Percentiles rank a stretch among this genome's conserved stretches.
Evolutionary conservation across 768 basidiomycete species (phyloP).

Genomic region (Lactarius trivialis): DNA sequence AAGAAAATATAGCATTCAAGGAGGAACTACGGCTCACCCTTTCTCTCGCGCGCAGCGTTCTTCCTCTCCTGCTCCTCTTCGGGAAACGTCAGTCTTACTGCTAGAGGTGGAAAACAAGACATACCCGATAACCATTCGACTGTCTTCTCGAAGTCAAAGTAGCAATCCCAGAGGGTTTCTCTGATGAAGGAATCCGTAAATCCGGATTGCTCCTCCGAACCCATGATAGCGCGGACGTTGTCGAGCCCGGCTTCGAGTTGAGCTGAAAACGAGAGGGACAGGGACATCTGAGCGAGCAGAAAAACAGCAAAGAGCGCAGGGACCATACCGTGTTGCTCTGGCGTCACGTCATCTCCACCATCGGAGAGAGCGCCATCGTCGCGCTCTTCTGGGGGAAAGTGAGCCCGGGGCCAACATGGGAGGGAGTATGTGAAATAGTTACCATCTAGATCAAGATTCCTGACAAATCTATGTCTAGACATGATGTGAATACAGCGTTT

Average conservation of each 20-base stretch:
- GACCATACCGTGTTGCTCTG: conserved; percentile 73
- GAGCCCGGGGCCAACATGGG: conserved; percentile 6
- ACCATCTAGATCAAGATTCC: conserved; percentile 80
- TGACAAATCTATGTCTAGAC: conserved; percentile 89
- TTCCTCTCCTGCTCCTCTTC: conserved; percentile 66
- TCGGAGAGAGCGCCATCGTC: conserved; percentile 77
- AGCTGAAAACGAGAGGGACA: conserved; percentile 33
- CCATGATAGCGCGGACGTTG: conserved; percentile 60
- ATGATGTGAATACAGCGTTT: conserved; percentile 36
- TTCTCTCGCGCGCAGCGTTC: conserved; percentile 60
- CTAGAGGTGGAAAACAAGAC: conserved; percentile 26
- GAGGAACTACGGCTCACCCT: conserved; percentile 62
- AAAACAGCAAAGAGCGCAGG: conserved; percentile 26
- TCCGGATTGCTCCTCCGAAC: conserved; percentile 55
- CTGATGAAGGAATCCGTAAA: conserved; percentile 70
- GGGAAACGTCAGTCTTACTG: conserved; percentile 2
- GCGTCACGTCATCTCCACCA: conserved; percentile 73
- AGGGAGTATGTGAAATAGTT: not conserved
- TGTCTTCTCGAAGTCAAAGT: conserved; percentile 77
- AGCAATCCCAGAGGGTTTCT: conserved; percentile 79
- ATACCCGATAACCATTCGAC: conserved; percentile 69
- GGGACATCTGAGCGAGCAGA: not conserved
- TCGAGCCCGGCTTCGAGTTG: conserved; percentile 69
- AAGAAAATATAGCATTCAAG: conserved; percentile 26
- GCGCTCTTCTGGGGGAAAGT: conserved; percentile 61